Evolutionary conservation across 2,329 filamentous ascomycete species (phyloP).

Genomic region (Monosporascus sp.): DNA sequence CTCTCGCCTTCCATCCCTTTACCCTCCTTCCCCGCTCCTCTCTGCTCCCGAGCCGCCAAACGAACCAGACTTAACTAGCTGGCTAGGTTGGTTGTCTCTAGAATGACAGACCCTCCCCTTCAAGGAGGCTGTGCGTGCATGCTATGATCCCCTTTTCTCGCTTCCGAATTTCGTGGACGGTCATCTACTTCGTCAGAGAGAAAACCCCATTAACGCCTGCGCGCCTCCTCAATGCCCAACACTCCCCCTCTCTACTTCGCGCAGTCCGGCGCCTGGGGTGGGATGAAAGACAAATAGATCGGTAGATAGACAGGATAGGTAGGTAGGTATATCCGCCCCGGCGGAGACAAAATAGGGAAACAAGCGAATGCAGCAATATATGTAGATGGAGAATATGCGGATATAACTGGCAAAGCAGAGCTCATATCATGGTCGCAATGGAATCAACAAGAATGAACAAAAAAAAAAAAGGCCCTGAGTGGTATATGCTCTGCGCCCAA

Average conservation of each 20-base stretch:
- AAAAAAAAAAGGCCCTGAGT: neutral
- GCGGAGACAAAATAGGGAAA: neutral
- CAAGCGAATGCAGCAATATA: neutral
- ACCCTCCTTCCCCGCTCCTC: neutral
- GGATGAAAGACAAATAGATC: neutral
- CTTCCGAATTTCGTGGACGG: neutral
- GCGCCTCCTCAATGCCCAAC: no score
- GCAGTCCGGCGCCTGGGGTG: neutral
- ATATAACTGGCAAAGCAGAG: neutral
- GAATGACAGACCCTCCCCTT: no score
- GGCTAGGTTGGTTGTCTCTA: no score
- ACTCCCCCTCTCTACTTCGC: neutral
- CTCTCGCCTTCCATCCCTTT: neutral
- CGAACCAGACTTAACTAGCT: neutral
- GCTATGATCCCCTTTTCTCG: neutral
- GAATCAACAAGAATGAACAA: neutral
- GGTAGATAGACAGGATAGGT: neutral
- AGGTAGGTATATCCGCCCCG: neutral
- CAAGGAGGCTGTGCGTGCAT: neutral
- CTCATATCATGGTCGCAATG: no score
- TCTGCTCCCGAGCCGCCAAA: constrained; percentile 2
- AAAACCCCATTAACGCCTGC: neutral
- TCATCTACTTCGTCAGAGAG: neutral
- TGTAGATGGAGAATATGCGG: neutral
- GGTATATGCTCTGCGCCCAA: neutral